Evolutionary conservation across 345 rosid genomes (phyloP), one percentile per base, ranked within the genome.

Genomic region (Camelina neglecta): DNA sequence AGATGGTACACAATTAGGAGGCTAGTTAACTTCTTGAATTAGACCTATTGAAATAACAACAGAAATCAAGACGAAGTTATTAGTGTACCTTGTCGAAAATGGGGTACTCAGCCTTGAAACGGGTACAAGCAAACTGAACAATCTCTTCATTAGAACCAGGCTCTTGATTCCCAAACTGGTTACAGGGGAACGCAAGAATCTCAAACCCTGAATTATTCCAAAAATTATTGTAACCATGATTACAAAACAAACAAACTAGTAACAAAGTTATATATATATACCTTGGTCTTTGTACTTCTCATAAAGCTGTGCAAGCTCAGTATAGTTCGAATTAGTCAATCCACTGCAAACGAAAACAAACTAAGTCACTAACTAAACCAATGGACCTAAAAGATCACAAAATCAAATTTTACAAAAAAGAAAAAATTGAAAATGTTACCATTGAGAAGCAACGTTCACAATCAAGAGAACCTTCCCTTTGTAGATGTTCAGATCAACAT

Each of bases 51-150:
- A 60, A 41, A 1, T 41, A 42, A 10, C 10, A 1, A 39, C 4
- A 39, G 42, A 39, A 39, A 36, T 36, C 42, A 39, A 39, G 38
- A 5, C 39, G 41, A 67, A 6, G n/a, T 7, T 11, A 9, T 16
- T 44, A 35, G 4, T 41, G 12, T 41, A 90, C 98, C 95, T 90
- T 94, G 75, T 90, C 95, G 54, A 94, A 94, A 20, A 92, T 87
- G 9, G 97, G 97, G 84, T 83, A 94, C 85, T 94, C 98, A 5
- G 96, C 97, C 78, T 94, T 94, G 78, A 92, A 94, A 71, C 91
- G 87, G 16, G 98, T 91, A 83, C 98, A 90, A 39, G 91, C 95
- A 68, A 85, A 82, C 67, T 92, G 85, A 50, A 84, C 15, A 49
- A 92, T 90, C 83, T 94, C 82, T 74, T 91, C 93, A 67, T 87